Percentiles rank a stretch among this genome's conserved stretches.
phyloP scores from a whole-genome alignment of 495 filamentous ascomycete genomes.

The Talaromyces wortmannii region DNA sequence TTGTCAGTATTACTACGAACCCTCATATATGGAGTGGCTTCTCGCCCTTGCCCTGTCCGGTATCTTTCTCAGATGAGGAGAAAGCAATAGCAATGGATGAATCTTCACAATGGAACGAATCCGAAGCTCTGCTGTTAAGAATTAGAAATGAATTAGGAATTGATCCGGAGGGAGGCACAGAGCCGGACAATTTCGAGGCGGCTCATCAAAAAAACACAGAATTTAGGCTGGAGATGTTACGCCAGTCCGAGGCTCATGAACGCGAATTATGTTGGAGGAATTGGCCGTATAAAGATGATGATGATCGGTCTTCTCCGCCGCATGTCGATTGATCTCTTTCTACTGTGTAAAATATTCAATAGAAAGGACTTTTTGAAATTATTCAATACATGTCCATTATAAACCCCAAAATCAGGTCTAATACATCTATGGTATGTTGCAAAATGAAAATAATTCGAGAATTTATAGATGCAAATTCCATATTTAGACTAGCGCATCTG shows the following conservation, averaged over 20 bases:
- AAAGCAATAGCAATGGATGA: constrained; percentile 19
- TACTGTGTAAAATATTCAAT: no score
- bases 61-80: constrained; percentile 21
- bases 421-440: no score
- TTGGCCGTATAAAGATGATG: constrained; percentile 25
- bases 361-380: no score
- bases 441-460: no score
- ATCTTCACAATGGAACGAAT: constrained; percentile 30
- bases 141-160: constrained; percentile 20
- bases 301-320: background rate
- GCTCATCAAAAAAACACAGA: constrained; percentile 13
- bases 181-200: constrained; percentile 23
- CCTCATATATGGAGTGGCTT: constrained; percentile 19
- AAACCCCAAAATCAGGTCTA: no score
- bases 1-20: constrained; percentile 22
- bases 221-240: constrained; percentile 19
- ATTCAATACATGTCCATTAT: no score
- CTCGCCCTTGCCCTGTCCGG: constrained; percentile 17
- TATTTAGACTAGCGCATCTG: no score
- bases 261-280: constrained; percentile 19
- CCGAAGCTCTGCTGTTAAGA: constrained; percentile 18
- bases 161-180: constrained; percentile 23
- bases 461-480: no score
- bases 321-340: no score
- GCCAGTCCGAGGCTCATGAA: constrained; percentile 15